These are phyloP conservation scores for Rhodotorula sp. DNA, from an alignment of 1,284 basidiomycete species.

Conservation along the genomic window DNA sequence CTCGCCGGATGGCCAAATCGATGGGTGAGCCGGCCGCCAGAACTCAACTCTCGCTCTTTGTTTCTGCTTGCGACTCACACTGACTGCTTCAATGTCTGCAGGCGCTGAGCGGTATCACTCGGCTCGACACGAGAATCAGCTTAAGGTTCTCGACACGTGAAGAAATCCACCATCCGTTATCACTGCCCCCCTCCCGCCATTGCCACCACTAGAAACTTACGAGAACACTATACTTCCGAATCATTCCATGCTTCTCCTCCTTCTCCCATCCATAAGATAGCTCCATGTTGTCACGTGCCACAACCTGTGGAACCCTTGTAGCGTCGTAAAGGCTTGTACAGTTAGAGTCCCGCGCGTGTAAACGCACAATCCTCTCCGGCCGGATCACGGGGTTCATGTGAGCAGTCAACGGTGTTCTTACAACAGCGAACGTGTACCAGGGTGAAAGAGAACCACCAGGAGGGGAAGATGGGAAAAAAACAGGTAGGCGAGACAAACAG, in stretches of 20 bases:
- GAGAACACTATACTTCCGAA: background rate
- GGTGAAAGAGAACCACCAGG: background rate
- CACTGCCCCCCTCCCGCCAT: background rate
- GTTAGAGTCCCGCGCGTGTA: no score
- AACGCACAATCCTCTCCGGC: background rate
- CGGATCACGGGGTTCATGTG: no score
- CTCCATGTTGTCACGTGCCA: background rate
- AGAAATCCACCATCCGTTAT: no score
- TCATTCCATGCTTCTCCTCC: no score
- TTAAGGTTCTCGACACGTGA: constrained; percentile 2
- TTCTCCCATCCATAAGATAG: background rate
- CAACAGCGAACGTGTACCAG: background rate
- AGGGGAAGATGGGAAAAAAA: background rate
- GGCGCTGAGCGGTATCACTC: constrained; percentile 33
- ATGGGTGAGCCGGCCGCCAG: constrained; percentile 17
- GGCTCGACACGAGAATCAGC: constrained; percentile 12
- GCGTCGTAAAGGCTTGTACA: no score
- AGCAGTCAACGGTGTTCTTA: no score
- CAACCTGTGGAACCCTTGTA: no score
- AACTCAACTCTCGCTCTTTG: background rate
- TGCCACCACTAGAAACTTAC: background rate
- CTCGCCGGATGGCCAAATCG: constrained; percentile 13
- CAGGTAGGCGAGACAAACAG: background rate
- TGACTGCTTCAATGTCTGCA: background rate
- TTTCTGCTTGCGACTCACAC: background rate